These are phyloP conservation scores for Paulownia fortunei DNA, from an alignment of 257 asterid species.

Conservation along the genomic window DNA sequence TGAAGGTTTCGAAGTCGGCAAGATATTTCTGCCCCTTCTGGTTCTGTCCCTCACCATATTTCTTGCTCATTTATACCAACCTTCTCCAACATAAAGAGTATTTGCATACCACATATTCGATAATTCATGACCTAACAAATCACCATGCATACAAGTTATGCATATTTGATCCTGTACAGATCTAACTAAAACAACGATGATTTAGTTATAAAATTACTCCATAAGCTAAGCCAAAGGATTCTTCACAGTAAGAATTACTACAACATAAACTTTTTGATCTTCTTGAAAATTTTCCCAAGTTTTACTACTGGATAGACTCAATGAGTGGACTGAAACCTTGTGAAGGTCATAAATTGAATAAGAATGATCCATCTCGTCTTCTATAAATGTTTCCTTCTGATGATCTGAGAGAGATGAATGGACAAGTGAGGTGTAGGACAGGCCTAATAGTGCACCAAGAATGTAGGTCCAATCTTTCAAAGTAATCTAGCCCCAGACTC, in stretches of 20 bases:
- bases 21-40: no score
- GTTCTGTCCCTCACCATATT: no score
- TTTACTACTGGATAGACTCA: background rate
- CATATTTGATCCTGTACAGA: no score
- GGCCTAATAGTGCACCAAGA: background rate
- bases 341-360: background rate
- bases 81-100: no score
- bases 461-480: background rate
- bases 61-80: no score
- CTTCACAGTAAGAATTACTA: background rate
- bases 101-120: no score
- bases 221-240: no score
- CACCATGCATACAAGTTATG: no score
- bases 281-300: background rate
- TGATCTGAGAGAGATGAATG: background rate
- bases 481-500: background rate
- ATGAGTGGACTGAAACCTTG: slow-evolving; percentile 1
- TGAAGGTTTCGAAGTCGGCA: no score
- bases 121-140: no score
- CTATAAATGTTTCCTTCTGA: background rate
- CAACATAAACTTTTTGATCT: background rate
- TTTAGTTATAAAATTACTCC: no score
- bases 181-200: no score
- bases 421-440: background rate
- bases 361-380: slow-evolving; percentile 7